phyloP scores from a whole-genome alignment of 106 monocot species.

The Acorus gramineus region DNA sequence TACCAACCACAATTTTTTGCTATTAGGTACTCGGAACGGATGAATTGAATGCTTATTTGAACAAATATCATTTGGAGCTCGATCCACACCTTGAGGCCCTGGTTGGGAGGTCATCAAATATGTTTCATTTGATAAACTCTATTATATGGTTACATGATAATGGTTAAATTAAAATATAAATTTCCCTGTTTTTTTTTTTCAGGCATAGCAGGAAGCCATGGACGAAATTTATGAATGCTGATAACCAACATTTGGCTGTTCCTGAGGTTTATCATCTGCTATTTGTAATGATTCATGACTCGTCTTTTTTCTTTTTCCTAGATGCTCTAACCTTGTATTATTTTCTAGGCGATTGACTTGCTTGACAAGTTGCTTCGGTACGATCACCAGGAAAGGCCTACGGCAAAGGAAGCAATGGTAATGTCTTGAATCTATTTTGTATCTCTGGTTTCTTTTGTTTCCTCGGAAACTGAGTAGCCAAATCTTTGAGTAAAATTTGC shows the following conservation, averaged over 20 bases:
- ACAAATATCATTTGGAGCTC: conserved; percentile 65
- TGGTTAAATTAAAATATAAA: no score
- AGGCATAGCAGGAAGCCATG: conserved; percentile 89
- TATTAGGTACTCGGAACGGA: conserved; percentile 86
- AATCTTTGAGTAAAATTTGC: no score
- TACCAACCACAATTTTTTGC: neutral
- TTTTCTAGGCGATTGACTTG: conserved; percentile 72
- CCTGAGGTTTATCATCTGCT: conserved; percentile 50
- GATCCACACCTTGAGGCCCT: conserved; percentile 73
- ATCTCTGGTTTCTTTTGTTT: no score
- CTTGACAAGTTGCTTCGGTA: conserved; percentile 71
- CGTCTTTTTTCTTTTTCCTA: neutral
- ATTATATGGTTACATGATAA: no score
- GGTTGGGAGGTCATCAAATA: conserved; percentile 51
- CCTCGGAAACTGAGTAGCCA: no score
- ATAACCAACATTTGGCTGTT: conserved; percentile 72
- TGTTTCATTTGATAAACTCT: no score
- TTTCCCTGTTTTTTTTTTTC: conserved; percentile 1
- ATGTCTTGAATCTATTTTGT: no score
- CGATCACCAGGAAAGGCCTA: conserved; percentile 90
- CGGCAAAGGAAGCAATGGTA: conserved; percentile 97
- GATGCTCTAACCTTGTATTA: neutral
- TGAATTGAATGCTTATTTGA: conserved; percentile 57
- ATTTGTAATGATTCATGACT: neutral
- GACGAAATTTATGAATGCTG: conserved; percentile 69